These are phyloP conservation scores for Pichia pseudocactophila DNA, from an alignment of 805 yeast genomes.

Conservation along the genomic window DNA sequence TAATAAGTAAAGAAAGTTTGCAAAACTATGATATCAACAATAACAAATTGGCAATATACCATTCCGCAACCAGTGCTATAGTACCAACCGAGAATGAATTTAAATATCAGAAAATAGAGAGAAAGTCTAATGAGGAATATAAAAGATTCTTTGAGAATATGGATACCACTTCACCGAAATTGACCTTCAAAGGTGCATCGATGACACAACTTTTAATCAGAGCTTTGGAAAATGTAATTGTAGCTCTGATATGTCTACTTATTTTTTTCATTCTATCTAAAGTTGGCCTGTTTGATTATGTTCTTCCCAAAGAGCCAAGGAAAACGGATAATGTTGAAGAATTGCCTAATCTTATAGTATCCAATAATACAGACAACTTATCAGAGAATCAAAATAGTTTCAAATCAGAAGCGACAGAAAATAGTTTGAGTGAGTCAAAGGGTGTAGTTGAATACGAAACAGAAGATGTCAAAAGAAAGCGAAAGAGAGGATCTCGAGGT, in stretches of 20 bases:
- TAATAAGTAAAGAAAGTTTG: constrained; percentile 10
- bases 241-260: constrained; percentile 31
- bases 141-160: background rate
- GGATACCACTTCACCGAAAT: constrained; percentile 11
- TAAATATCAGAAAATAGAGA: background rate
- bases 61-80: constrained; percentile 5
- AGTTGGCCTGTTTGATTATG: constrained; percentile 27
- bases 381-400: too few species aligned
- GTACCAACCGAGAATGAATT: constrained; percentile 3
- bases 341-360: background rate
- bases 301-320: background rate
- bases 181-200: constrained; percentile 15
- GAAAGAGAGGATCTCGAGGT: constrained; percentile 83
- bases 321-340: background rate
- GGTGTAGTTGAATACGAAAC: background rate
- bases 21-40: constrained; percentile 1
- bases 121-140: background rate
- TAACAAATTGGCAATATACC: constrained; percentile 6
- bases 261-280: constrained; percentile 31
- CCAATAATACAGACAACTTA: too few species aligned
- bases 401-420: too few species aligned
- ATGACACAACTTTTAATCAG: constrained; percentile 19
- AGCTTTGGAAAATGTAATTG: constrained; percentile 41
- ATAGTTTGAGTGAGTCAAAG: constrained; percentile 5
- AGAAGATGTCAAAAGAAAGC: constrained; percentile 32